These are phyloP conservation scores for Venturia nashicola DNA, from an alignment of 2,329 filamentous ascomycete genomes.

Conservation along the genomic window DNA sequence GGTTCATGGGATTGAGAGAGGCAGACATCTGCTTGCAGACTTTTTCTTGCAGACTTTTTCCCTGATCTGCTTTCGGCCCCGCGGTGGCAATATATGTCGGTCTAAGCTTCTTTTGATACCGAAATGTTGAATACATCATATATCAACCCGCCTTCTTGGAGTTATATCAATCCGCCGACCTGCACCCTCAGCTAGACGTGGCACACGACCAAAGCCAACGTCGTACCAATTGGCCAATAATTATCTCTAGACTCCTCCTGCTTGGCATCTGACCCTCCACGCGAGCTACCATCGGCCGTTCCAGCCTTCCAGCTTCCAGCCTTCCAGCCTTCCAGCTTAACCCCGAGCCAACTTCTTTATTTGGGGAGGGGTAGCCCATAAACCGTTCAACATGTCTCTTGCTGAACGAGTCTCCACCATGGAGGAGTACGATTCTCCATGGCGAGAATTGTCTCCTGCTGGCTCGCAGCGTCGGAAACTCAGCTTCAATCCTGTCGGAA, in stretches of 20 bases:
- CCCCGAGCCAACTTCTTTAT: not conserved
- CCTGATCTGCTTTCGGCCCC: not conserved
- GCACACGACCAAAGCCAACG: not conserved
- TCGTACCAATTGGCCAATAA: not conserved
- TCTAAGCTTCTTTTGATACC: not conserved
- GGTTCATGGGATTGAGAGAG: not conserved
- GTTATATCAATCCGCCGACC: too few species aligned
- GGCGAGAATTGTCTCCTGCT: constrained; percentile 21
- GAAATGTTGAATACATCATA: not conserved
- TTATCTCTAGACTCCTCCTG: not conserved
- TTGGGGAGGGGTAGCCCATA: not conserved
- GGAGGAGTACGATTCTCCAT: constrained; percentile 26
- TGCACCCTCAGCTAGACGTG: not conserved
- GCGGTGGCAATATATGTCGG: not conserved
- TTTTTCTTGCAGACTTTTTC: not conserved
- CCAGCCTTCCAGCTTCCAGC: too few species aligned
- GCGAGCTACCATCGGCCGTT: not conserved
- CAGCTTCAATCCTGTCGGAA: constrained; percentile 36
- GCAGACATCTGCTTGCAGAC: not conserved
- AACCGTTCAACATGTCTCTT: constrained; percentile 22
- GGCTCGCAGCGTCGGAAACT: constrained; percentile 31
- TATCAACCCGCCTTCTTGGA: not conserved
- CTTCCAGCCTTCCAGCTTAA: too few species aligned
- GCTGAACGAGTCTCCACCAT: constrained; percentile 26
- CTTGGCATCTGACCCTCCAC: not conserved